A percentile compares a stretch with the other conserved stretches of the same genome.
Evolutionary conservation across 441 rosid species (phyloP).

Genomic region (California macrophylla): DNA sequence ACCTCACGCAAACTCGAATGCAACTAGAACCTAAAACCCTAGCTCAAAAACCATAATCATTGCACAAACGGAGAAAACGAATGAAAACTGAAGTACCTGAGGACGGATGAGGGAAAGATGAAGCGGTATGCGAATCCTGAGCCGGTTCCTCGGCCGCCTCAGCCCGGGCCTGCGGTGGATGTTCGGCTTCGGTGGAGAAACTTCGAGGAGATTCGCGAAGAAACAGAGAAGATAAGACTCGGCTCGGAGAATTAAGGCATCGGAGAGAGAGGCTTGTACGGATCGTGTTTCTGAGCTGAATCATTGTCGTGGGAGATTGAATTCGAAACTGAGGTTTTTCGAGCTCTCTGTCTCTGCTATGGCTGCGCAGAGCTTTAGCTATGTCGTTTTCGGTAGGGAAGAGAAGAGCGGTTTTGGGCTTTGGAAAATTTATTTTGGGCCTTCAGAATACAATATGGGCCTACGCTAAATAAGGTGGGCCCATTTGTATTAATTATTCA

Average conservation of each 20-base stretch:
- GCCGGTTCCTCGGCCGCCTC: constrained; percentile 1
- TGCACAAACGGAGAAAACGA: neutral
- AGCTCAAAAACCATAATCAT: neutral
- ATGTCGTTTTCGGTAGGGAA: neutral
- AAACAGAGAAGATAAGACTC: constrained; percentile 17
- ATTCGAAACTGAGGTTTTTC: neutral
- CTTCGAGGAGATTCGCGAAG: constrained; percentile 30
- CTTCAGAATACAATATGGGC: neutral
- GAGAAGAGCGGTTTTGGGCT: neutral
- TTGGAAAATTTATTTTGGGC: neutral
- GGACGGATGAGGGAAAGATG: constrained; percentile 17
- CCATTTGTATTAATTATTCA: too few species aligned
- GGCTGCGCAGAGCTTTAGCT: neutral
- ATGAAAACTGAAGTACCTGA: neutral
- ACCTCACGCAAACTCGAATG: neutral
- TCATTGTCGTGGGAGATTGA: constrained; percentile 25
- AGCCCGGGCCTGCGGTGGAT: constrained; percentile 21
- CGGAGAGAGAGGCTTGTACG: constrained; percentile 28
- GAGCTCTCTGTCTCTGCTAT: constrained; percentile 8
- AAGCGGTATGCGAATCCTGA: constrained; percentile 25
- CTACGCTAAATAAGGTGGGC: too few species aligned
- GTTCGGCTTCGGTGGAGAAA: constrained; percentile 48
- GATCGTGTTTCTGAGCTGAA: constrained; percentile 31
- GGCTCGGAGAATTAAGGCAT: constrained; percentile 12
- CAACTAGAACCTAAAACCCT: constrained; percentile 1